Evolutionary conservation across 129 eudicot species (phyloP), one percentile per base, ranked within the genome.

Genomic region (Scalesia atractyloides): DNA sequence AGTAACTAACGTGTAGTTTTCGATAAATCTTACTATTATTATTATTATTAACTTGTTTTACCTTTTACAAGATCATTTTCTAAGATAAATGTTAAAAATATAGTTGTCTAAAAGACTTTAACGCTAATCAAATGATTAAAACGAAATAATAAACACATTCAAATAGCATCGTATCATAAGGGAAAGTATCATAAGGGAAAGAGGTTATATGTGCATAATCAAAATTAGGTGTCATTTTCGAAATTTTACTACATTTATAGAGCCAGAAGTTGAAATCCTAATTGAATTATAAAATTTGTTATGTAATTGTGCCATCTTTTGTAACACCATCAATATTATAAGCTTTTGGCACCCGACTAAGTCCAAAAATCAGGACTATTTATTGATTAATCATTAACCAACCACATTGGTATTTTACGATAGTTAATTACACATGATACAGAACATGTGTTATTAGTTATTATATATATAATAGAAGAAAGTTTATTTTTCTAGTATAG

Each of bases 331-430:
- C 7, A 24, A 50, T 70, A 63, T 16, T 70, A 20, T 78, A 70
- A 16, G 72, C 37, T 78, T 70, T 50, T 62, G 72, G 64, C 77
- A 78, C 39, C 70, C 72, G 26, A 48, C 56, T 58, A 51, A 61
- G 72, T 77, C 82, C 82, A 70, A 62, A 51, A 50, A 22, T 16
- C 46, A 64, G 39, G 59, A 70, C 58, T 51, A 34, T 16, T 39
- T 7, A 70, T 62, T 48, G 33, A 16, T 48, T 36, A 70, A 70
- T 69, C 46, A 62, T 70, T 9, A 51, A 70, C 66, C 64, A 37
- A 50, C 33, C 30, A 22, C 26, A 37, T 16, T 48, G 65, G 5
- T 51, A n/a, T 51, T 70, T 34, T 41, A 7, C 22, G 22, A 63
- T 50, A 13, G 13, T 26, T 59, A 59, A 22, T 13, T 60, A 9